Percentiles rank a stretch among this genome's conserved stretches.
Evolutionary conservation across 345 rosid species (phyloP).

Genomic region (Pistacia atlantica): DNA sequence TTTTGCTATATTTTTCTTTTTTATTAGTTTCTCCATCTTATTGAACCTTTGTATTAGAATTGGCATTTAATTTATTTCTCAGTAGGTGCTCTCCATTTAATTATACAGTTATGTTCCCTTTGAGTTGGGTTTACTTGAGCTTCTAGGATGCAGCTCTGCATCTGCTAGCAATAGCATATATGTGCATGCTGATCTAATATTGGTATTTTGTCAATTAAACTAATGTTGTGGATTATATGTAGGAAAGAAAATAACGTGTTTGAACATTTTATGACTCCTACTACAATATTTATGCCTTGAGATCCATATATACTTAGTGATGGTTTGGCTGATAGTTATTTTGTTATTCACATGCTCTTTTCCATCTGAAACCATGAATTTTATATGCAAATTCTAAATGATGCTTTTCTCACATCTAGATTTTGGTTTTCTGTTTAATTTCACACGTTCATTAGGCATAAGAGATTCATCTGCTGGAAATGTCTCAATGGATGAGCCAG

Average conservation of each 20-base stretch:
- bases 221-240: neutral
- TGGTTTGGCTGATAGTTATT: neutral
- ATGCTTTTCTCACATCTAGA: slow-evolving; percentile 6
- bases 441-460: slow-evolving; percentile 35
- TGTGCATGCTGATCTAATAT: neutral
- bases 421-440: slow-evolving; percentile 14
- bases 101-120: neutral
- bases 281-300: neutral
- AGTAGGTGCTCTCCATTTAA: too few species aligned
- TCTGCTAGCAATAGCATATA: too few species aligned
- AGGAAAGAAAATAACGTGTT: neutral
- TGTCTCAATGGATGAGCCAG: slow-evolving; percentile 25
- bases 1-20: neutral
- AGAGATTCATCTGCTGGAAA: slow-evolving; percentile 31
- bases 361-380: neutral
- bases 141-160: neutral
- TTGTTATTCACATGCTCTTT: neutral
- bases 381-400: neutral
- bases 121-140: neutral
- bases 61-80: too few species aligned
- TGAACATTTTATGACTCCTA: neutral
- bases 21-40: neutral
- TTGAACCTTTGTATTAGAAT: neutral
- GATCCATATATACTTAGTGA: neutral
- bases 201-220: neutral